Conservation (phyloP, 352 stramenopile genomes). For the Pythium phragmitis region DNA sequence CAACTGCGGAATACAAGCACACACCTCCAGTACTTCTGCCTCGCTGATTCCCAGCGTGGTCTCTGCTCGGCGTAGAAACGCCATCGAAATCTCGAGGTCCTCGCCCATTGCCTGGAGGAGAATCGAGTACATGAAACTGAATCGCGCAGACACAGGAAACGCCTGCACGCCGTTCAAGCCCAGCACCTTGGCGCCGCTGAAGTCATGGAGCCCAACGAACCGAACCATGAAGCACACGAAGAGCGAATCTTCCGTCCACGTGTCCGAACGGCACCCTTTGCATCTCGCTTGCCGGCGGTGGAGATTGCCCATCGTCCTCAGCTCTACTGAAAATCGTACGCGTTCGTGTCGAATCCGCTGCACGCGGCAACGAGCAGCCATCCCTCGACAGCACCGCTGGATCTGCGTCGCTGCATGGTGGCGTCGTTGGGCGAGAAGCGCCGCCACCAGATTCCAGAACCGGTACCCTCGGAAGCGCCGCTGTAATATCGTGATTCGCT, state of each 20-base stretch:
- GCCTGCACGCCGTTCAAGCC: conserved; percentile 17
- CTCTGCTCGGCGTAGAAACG: conserved; percentile 22
- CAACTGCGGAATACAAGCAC: background rate
- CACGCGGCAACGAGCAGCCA: conserved; percentile 13
- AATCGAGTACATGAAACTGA: conserved; percentile 29
- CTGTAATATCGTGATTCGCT: conserved; percentile 22
- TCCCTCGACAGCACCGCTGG: conserved; percentile 25
- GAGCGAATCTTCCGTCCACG: conserved; percentile 19
- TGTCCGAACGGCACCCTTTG: conserved; percentile 14
- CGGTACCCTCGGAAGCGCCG: conserved; percentile 27
- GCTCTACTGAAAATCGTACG: conserved; percentile 17
- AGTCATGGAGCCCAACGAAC: conserved; percentile 32
- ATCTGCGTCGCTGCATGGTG: conserved; percentile 26
- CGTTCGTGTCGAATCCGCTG: conserved; percentile 17
- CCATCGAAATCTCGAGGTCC: conserved; percentile 29
- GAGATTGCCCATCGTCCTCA: conserved; percentile 9
- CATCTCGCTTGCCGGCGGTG: conserved; percentile 24
- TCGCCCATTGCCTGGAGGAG: conserved; percentile 28
- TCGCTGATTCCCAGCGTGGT: conserved; percentile 14
- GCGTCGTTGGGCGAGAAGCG: conserved; percentile 15
- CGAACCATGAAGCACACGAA: conserved; percentile 31
- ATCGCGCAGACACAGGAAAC: conserved; percentile 24
- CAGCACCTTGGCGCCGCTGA: conserved; percentile 23
- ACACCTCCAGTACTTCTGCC: conserved; percentile 38
- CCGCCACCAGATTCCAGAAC: conserved; percentile 31